Evolutionary conservation across 768 basidiomycete species (phyloP), one percentile per base, ranked within the genome.

Genomic region (Grammothele lineata): DNA sequence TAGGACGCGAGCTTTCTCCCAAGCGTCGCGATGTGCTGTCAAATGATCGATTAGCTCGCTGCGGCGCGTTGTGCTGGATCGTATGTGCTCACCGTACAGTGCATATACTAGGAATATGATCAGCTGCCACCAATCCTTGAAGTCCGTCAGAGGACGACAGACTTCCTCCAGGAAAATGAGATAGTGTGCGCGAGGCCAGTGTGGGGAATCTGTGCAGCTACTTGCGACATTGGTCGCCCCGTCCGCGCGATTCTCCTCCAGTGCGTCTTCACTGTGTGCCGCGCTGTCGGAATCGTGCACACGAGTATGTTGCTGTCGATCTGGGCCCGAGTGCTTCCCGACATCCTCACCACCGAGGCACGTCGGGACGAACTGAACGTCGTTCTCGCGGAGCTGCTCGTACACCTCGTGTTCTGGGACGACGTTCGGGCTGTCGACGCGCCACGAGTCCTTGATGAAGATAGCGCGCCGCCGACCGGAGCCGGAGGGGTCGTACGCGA

Each of bases 21-120:
- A 48, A 14, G 43, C 52, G 37, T 44, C 45, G 27, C 39, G 26
- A 43, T 57, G 56, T 9, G 44, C 56, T 57, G 39, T 22, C 3
- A 8, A n/a, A 40, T 24, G 6, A 32, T 30, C 23, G 14, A 9
- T n/a, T 26, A 37, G 11, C 9, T 22, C 14, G 26, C 8, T 19
- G 1, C 12, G n/a, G 5, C 15, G n/a, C n/a, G n/a, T n/a, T n/a
- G n/a, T n/a, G n/a, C n/a, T 18, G 25, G 5, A 41, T 27, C 26
- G n/a, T 19, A 10, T 17, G 11, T 15, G 11, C 26, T 24, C n/a
- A 41, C 40, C 26, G 4, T 6, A 14, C 3, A 41, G 5, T 18
- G 26, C 40, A 5, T 27, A 14, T 17, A 10, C 27, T 1, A 41
- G 11, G 5, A 41, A 15, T 4, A 17, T 3, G 9, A 18, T 18